Evolutionary conservation across 164 flowering plant species (phyloP).

Genomic region (Vitis rupestris): DNA sequence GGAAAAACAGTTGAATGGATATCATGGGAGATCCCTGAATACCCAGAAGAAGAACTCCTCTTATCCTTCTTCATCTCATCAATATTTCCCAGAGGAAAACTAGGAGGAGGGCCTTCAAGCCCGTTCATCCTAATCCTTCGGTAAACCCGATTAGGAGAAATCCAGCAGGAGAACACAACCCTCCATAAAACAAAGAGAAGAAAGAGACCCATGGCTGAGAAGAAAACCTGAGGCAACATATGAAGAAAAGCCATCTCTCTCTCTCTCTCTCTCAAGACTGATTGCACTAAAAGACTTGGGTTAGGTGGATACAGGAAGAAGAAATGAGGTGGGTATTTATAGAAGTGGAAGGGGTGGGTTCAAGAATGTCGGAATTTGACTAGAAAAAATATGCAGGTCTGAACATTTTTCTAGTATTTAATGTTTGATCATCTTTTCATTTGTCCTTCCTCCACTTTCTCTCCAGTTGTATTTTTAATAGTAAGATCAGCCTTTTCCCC

Average conservation of each 20-base stretch:
- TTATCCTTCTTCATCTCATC: slow-evolving; percentile 47
- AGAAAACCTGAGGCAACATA: slow-evolving; percentile 10
- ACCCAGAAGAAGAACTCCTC: not conserved
- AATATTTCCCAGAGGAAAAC: slow-evolving; percentile 77
- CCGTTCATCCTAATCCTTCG: slow-evolving; percentile 49
- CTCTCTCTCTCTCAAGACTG: not conserved
- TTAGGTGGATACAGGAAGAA: too few species aligned
- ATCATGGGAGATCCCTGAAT: slow-evolving; percentile 42
- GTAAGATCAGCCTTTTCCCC: too few species aligned
- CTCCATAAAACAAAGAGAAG: slow-evolving; percentile 18
- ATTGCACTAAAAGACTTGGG: too few species aligned
- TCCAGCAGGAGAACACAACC: slow-evolving; percentile 35
- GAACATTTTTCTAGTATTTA: too few species aligned
- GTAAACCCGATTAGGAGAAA: slow-evolving; percentile 40
- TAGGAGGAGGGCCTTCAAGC: slow-evolving; percentile 75
- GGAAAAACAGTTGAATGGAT: slow-evolving; percentile 74
- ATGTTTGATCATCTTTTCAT: too few species aligned
- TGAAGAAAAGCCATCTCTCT: slow-evolving; percentile 25
- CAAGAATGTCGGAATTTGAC: slow-evolving; percentile 12
- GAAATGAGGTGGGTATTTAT: slow-evolving; percentile 5
- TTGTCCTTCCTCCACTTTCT: too few species aligned
- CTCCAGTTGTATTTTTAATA: too few species aligned
- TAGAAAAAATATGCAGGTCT: not conserved
- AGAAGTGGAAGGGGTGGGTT: not conserved
- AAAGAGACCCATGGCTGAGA: slow-evolving; percentile 14